A percentile compares a stretch with the other conserved stretches of the same genome.
These are phyloP conservation scores for Penicillium sp. DNA, from an alignment of 2,329 filamentous ascomycete genomes.

Conservation along the genomic window DNA sequence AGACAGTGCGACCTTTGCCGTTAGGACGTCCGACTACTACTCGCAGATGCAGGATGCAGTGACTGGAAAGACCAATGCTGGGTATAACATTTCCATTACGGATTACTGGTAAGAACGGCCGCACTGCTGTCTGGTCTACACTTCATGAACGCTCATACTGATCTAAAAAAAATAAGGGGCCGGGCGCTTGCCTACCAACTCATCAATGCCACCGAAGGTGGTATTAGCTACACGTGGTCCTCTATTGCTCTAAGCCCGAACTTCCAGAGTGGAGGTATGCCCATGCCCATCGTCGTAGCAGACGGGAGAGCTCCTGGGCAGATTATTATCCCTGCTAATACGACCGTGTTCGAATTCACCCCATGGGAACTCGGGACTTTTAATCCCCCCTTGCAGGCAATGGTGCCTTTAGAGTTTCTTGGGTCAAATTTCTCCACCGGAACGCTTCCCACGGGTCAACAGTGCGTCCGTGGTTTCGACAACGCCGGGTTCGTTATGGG, in stretches of 20 bases:
- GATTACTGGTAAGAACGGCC: slow-evolving; percentile 4
- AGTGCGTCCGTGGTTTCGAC: slow-evolving; percentile 73
- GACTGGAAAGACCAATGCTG: not conserved
- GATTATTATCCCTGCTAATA: not conserved
- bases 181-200: slow-evolving; percentile 3
- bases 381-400: slow-evolving; percentile 66
- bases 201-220: slow-evolving; percentile 68
- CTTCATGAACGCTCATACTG: not conserved
- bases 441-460: slow-evolving; percentile 51
- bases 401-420: slow-evolving; percentile 65
- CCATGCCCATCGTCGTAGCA: slow-evolving; percentile 65
- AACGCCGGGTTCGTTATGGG: slow-evolving; percentile 74
- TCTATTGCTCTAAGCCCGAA: slow-evolving; percentile 33
- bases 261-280: slow-evolving; percentile 50
- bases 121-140: not conserved
- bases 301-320: not conserved
- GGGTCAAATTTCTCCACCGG: slow-evolving; percentile 68
- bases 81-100: not conserved
- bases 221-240: slow-evolving; percentile 69
- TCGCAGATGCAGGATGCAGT: not conserved
- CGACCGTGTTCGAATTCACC: slow-evolving; percentile 69
- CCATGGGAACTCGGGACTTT: slow-evolving; percentile 68
- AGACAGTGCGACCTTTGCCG: not conserved
- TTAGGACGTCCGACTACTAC: not conserved
- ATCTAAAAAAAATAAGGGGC: not conserved